Conservation (phyloP, 306 rosid genomes). For the Vigna unguiculata region DNA sequence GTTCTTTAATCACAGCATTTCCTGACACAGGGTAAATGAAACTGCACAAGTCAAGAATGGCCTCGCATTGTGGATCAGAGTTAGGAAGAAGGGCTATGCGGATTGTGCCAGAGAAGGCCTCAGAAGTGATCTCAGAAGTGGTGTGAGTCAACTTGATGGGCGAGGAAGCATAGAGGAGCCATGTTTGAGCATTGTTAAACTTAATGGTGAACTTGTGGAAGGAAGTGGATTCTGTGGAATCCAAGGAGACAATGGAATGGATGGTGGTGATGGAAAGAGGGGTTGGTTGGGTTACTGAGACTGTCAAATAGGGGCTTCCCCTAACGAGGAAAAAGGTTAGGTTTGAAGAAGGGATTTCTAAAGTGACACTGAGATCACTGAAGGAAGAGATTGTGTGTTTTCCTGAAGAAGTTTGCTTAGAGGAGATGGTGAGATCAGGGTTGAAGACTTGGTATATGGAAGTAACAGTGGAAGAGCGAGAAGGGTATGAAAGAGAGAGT, state of each 20-base stretch:
- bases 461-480: conserved; percentile 48
- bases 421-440: conserved; percentile 72
- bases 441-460: conserved; percentile 61
- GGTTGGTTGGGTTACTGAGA: conserved; percentile 51
- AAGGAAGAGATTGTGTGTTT: conserved; percentile 43
- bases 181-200: too few species aligned
- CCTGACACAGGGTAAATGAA: too few species aligned
- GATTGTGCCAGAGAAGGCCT: too few species aligned
- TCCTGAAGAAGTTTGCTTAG: conserved; percentile 42
- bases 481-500: conserved; percentile 69
- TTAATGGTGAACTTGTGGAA: conserved; percentile 52
- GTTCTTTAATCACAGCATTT: too few species aligned
- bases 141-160: too few species aligned
- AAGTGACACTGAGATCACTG: too few species aligned
- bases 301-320: conserved; percentile 81
- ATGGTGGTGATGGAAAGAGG: conserved; percentile 64
- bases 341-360: too few species aligned
- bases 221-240: conserved; percentile 56
- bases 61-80: too few species aligned
- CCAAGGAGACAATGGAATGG: conserved; percentile 65
- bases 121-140: too few species aligned
- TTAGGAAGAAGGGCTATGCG: too few species aligned
- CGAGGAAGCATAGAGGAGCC: too few species aligned
- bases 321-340: conserved; percentile 71
- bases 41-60: too few species aligned